phyloP scores from a whole-genome alignment of 2,329 filamentous ascomycete genomes.

The Fonsecaea erecta region DNA sequence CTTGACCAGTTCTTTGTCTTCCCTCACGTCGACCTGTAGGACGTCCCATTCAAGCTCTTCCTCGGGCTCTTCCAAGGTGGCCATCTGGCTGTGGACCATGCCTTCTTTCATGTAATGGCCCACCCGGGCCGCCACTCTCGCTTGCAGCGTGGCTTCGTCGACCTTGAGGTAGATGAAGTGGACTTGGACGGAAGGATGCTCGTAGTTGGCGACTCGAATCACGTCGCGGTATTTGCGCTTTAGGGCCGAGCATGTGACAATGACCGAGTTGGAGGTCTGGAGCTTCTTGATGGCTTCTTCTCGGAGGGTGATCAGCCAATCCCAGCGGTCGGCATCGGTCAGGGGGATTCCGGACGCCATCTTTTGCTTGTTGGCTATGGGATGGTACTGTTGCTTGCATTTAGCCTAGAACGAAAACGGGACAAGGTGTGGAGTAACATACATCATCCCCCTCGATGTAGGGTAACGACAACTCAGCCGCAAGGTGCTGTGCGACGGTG shows the following conservation, averaged over 20 bases:
- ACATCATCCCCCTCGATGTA: conserved; percentile 82
- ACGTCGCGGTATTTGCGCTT: conserved; percentile 98
- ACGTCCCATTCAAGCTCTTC: conserved; percentile 71
- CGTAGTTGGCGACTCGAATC: conserved; percentile 79
- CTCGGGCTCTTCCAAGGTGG: conserved; percentile 79
- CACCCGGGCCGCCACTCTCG: conserved; percentile 74
- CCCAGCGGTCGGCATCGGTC: conserved; percentile 93
- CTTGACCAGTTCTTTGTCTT: conserved; percentile 62
- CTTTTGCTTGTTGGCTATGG: conserved; percentile 79
- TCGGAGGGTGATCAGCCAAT: conserved; percentile 84
- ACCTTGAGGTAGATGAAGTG: conserved; percentile 94
- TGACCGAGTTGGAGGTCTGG: conserved; percentile 70
- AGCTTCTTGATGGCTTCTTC: conserved; percentile 59
- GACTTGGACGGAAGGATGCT: conserved; percentile 71
- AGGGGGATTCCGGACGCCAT: conserved; percentile 84
- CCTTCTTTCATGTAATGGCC: conserved; percentile 93
- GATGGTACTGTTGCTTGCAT: conserved; percentile 48
- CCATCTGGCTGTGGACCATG: conserved; percentile 94
- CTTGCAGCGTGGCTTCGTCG: conserved; percentile 72
- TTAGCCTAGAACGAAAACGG: conserved; percentile 24
- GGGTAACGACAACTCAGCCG: conserved; percentile 65
- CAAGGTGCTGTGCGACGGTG: conserved; percentile 70
- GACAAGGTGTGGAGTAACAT: conserved; percentile 44
- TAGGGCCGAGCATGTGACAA: conserved; percentile 92
- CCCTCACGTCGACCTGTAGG: conserved; percentile 67